Base-by-base conservation (phyloP, 805 yeast genomes). In the Yamadazyma kitorensis region DNA sequence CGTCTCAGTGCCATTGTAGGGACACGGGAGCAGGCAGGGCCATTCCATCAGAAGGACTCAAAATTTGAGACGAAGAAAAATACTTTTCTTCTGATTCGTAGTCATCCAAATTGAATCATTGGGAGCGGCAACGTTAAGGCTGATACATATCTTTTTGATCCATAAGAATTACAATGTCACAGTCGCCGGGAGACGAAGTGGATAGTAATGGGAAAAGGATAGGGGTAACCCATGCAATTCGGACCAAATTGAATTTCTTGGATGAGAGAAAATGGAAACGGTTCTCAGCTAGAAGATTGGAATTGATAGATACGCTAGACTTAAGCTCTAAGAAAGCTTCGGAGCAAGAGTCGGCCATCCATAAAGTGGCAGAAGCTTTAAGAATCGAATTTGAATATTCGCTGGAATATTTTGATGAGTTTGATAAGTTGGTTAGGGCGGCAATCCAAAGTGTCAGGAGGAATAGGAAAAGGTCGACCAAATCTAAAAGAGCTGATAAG, bases 401-500 rank as follows among this genome's bases (percentile, higher is more conserved):
- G 2, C 60, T 59, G 2, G 72, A 70, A 5, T 70, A 77, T 10
- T 61, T 78, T 17, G 58, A 67, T 1, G 98, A 93, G 45, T 91
- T 91, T 54, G 95, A 88, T 57, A 85, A 82, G 55, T 69, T 91
- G 22, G 97, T 93, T 0, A 68, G 95, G 23, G 94, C 96, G 7
- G 98, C 96, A 1, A 82, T 91, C 17, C 98, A 91, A 59, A 82
- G 94, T 33, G 97, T 86, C 2, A 67, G 98, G 42, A 68, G 98
- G 45, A 91, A 91, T 56, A 71, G 95, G 40, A 86, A 82, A 52
- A 59, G 95, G 44, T 74, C 64, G n/a, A 50, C 64, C 16, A 61
- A 66, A 41, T 39, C 67, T 0, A 52, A 50, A 15, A 16, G 22
- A 17, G 24, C 27, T 20, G 28, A 27, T 27, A 37, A 39, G 12